Evolutionary conservation across 441 rosid species (phyloP).

Genomic region (Gossypium trilobum): DNA sequence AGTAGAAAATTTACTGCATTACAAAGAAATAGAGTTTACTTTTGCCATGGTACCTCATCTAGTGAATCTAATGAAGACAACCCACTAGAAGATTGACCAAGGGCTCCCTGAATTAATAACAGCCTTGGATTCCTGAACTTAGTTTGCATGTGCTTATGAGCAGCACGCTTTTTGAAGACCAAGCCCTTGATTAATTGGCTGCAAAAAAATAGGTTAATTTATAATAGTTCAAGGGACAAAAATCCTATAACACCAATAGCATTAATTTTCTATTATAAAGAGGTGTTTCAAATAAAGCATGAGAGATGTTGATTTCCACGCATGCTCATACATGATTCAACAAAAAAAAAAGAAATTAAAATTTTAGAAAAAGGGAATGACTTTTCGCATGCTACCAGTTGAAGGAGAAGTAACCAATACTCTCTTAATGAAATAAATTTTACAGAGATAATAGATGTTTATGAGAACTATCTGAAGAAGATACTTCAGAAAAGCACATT

Average conservation of each 20-base stretch:
- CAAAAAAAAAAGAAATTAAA: background rate
- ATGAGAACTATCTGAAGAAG: background rate
- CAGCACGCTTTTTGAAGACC: slow-evolving; percentile 90
- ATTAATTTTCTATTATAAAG: background rate
- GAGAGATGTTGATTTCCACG: background rate
- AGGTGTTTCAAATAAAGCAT: background rate
- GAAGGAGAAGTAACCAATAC: background rate
- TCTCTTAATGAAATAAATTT: background rate
- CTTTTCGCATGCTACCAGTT: background rate
- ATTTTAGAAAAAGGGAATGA: background rate
- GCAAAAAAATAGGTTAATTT: slow-evolving; percentile 19
- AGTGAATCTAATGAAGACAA: slow-evolving; percentile 68
- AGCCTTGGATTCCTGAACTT: slow-evolving; percentile 61
- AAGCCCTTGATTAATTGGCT: slow-evolving; percentile 79
- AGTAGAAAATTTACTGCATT: background rate
- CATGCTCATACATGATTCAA: background rate
- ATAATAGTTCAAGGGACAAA: background rate
- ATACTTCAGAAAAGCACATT: background rate
- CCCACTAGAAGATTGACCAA: slow-evolving; percentile 66
- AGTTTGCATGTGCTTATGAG: slow-evolving; percentile 95
- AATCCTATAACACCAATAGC: background rate
- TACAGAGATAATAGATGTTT: background rate
- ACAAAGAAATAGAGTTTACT: background rate
- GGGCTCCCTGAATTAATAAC: slow-evolving; percentile 59
- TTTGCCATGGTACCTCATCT: slow-evolving; percentile 43